Base-by-base conservation (phyloP, 1,139 yeast species). In the Pichia sp. region DNA sequence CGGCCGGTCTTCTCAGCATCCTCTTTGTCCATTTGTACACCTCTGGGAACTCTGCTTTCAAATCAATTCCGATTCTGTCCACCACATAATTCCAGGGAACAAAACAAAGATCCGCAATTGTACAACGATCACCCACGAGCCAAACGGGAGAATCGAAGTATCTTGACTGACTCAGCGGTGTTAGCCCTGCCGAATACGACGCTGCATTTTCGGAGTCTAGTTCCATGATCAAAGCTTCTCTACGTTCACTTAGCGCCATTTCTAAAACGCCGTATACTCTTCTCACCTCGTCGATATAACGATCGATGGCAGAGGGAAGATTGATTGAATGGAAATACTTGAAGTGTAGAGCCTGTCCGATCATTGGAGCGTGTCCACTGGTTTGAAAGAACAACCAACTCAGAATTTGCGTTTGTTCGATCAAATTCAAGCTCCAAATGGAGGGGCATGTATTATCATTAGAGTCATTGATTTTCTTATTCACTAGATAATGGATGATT, bases 11-110 rank as follows among this genome's bases (percentile, higher is more conserved):
- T 66, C 90, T 76, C 94, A 85, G 84, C 94, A 85, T 85, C 56
- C 80, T 80, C 61, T 83, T 83, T 11, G 96, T 90, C 97, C 97
- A 90, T 64, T 87, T 87, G 69, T 85, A 88, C 44, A 88, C 96
- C 66, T 90, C 97, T 2, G 97, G 97, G 62, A 86, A 87, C 62
- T 90, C 97, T 29, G 77, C 76, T 62, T 84, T 82, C 57, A 90
- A 75, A 59, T 85, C 86, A 53, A 90, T 86, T 11, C 96, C 97
- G 48, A 90, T 85, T 56, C 95, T 72, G 63, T 86, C 95, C 42
- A 88, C 95, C 27, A 90, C 96, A 59, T 88, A 90, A 64, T 90
- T 90, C 97, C 97, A 90, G 10, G 97, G 95, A 33, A 88, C 95
- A 67, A 88, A 90, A 29, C 92, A 79, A 58, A 90, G 71, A 64